These are phyloP conservation scores for Trichoderma koningiopsis DNA, from an alignment of 2,329 filamentous ascomycete genomes.

Conservation along the genomic window DNA sequence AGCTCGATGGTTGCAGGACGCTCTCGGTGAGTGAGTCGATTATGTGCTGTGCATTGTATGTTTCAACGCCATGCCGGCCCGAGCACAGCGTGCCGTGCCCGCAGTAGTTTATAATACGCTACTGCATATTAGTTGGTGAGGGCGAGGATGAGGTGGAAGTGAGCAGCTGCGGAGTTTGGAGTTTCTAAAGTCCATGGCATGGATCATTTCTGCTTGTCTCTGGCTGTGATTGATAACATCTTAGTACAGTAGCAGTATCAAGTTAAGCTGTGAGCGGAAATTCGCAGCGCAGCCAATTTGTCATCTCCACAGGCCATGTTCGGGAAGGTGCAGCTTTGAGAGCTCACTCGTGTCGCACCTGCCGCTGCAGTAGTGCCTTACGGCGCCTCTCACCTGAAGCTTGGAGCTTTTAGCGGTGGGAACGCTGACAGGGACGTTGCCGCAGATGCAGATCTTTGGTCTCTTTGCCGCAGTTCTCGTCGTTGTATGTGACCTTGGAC, in stretches of 20 bases:
- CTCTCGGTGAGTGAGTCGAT: background rate
- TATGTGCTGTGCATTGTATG: background rate
- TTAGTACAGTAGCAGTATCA: too few species aligned
- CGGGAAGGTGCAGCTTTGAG: background rate
- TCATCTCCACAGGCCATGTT: background rate
- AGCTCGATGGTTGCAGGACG: background rate
- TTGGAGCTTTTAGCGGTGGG: background rate
- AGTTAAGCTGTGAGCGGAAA: background rate
- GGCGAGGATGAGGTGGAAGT: background rate
- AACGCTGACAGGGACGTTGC: background rate
- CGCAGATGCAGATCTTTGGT: slow-evolving; percentile 5
- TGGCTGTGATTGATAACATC: background rate
- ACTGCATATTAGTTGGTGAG: background rate
- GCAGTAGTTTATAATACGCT: background rate
- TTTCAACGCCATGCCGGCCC: background rate
- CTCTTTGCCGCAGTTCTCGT: background rate
- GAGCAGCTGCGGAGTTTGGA: background rate
- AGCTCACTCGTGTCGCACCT: background rate
- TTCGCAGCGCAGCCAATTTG: background rate
- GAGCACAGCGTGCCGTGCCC: background rate
- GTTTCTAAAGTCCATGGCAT: background rate
- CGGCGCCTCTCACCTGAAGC: background rate
- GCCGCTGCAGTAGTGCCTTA: background rate
- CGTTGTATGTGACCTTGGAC: background rate
- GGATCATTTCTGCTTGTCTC: background rate